These are phyloP conservation scores for Cordyceps pruinosa DNA, from an alignment of 2,329 filamentous ascomycete species.

Conservation along the genomic window DNA sequence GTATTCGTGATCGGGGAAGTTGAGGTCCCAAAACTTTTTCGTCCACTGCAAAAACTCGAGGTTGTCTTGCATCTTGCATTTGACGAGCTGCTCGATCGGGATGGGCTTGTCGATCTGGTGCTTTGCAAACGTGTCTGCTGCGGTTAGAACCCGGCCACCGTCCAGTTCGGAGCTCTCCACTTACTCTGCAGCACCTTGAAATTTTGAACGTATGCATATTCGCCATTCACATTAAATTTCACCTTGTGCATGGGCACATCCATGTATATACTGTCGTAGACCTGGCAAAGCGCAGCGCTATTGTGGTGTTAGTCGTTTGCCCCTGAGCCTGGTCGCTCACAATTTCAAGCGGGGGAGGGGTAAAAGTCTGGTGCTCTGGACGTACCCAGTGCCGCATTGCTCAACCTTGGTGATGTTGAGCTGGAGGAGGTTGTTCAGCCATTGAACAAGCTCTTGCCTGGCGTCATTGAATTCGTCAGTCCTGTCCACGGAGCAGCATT, in stretches of 20 bases:
- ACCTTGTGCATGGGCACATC: slow-evolving; percentile 93
- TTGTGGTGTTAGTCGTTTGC: slow-evolving; percentile 14
- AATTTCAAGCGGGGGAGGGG: slow-evolving; percentile 16
- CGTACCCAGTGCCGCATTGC: slow-evolving; percentile 96
- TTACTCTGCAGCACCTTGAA: slow-evolving; percentile 96
- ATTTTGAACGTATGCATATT: slow-evolving; percentile 97
- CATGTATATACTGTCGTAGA: slow-evolving; percentile 96
- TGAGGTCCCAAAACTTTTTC: slow-evolving; percentile 96
- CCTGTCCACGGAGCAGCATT: neutral
- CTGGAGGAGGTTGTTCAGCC: slow-evolving; percentile 96
- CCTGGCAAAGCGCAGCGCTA: slow-evolving; percentile 91
- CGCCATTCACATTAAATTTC: slow-evolving; percentile 96
- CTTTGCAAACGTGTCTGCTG: slow-evolving; percentile 69
- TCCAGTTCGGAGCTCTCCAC: slow-evolving; percentile 23
- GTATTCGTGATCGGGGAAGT: slow-evolving; percentile 96
- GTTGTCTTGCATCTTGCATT: slow-evolving; percentile 99
- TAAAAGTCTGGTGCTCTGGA: slow-evolving; percentile 20
- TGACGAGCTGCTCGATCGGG: slow-evolving; percentile 80
- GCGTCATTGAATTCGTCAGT: neutral
- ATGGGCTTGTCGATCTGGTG: slow-evolving; percentile 86
- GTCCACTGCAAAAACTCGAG: slow-evolving; percentile 97
- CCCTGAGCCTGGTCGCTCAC: slow-evolving; percentile 4
- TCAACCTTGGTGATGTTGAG: slow-evolving; percentile 98
- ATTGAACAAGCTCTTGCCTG: slow-evolving; percentile 93
- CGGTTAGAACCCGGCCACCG: slow-evolving; percentile 5